Base-by-base conservation (phyloP, 148 eudicot species). In the Euryodendron excelsum region DNA sequence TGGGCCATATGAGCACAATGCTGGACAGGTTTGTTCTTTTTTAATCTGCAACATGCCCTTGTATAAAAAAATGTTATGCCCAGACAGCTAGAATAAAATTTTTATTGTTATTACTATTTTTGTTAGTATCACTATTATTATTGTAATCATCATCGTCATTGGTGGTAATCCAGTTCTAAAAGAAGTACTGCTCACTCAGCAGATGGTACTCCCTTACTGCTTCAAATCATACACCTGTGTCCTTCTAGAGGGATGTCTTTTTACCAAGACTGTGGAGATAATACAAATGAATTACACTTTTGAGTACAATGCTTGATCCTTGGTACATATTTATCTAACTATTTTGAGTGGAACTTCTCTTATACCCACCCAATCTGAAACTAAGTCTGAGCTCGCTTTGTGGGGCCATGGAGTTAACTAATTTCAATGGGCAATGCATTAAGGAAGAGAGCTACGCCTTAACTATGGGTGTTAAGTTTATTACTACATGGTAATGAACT, bases 1-100 rank as follows among this genome's bases (percentile, higher is more conserved):
- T 84, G 97, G 98, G 70, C 87, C 99, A 34, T 93, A 87, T 88
- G 98, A 94, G 80, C 93, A 88, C 34, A 88, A 84, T 52, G 75
- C 81, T 78, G 90, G 89, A 77, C 99, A 96, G 99, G 99, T 96
- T 81, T n/a, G 87, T 82, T 63, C 75, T 3, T 11, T 62, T 58
- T 45, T 31, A 21, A 62, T 74, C 66, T 80, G 20, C 55, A 45
- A 62, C 33, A n/a, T 36, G n/a, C 53, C n/a, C 33, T 52, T 30
- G 12, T 62, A 31, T 62, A 0, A 28, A 60, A 4, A 55, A 39
- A 48, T n/a, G n/a, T n/a, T n/a, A 20, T 20, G 17, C 58, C 23
- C 6, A 3, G 8, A 53, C 21, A 53, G 18, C 2, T 20, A 3
- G 58, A 53, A 17, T 53, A 20, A 20, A 17, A 48, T 48, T 6